phyloP scores from a whole-genome alignment of 371 early-diverging fungal species.

The Encephalitozoon cuniculi region DNA sequence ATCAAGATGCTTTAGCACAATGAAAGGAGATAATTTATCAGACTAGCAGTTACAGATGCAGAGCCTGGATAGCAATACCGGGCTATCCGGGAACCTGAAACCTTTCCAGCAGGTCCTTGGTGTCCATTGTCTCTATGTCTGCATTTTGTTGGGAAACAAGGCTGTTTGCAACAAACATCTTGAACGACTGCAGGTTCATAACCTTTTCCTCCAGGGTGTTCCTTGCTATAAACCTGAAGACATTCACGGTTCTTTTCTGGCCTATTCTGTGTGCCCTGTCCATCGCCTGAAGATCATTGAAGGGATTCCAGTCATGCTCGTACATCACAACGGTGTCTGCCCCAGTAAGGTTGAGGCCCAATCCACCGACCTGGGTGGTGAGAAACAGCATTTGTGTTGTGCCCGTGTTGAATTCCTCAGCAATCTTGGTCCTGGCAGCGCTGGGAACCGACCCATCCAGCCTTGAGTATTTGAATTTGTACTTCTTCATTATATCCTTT shows the following conservation, averaged over 20 bases:
- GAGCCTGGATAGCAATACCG: neutral
- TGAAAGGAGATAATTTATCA: neutral
- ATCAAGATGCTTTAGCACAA: neutral
- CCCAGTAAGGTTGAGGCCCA: constrained; percentile 92
- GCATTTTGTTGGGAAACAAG: constrained; percentile 90
- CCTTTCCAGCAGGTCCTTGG: constrained; percentile 56
- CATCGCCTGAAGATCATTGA: constrained; percentile 94
- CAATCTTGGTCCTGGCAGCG: constrained; percentile 72
- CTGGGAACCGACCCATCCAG: constrained; percentile 81
- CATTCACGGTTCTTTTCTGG: constrained; percentile 90
- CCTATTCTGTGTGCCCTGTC: constrained; percentile 90
- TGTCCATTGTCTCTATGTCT: constrained; percentile 59
- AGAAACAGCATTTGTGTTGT: constrained; percentile 83
- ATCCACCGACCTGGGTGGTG: constrained; percentile 92
- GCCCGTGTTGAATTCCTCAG: constrained; percentile 82
- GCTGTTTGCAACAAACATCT: constrained; percentile 88
- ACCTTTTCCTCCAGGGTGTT: constrained; percentile 86
- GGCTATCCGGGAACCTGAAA: constrained; percentile 15
- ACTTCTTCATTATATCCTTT: constrained; percentile 61
- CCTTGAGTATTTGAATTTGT: constrained; percentile 66
- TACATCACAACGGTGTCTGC: constrained; percentile 98
- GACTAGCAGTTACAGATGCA: neutral
- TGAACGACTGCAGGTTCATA: constrained; percentile 93
- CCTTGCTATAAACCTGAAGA: constrained; percentile 76
- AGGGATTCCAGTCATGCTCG: constrained; percentile 99